Evolutionary conservation across 768 basidiomycete genomes (phyloP).

Genomic region (Kwoniella mangroviensis): DNA sequence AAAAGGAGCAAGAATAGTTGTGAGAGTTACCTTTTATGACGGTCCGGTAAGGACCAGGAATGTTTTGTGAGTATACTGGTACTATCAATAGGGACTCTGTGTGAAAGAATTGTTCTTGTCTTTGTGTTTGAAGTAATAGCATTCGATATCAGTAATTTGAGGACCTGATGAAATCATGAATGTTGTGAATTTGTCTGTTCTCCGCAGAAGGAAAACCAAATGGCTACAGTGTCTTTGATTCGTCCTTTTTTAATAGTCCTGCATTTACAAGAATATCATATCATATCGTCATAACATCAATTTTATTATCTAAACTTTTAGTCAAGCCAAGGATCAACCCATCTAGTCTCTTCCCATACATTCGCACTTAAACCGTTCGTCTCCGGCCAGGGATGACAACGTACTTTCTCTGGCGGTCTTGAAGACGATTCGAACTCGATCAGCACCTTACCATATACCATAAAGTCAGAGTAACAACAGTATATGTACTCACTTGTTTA

Average conservation of each 20-base stretch:
- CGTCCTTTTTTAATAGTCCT: no score
- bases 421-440: background rate
- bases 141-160: no score
- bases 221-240: no score
- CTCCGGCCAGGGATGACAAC: conserved; percentile 58
- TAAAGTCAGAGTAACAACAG: background rate
- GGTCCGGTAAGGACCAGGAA: no score
- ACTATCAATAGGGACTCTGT: background rate
- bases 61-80: no score
- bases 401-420: conserved; percentile 53
- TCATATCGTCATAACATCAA: background rate
- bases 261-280: no score
- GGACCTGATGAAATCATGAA: no score
- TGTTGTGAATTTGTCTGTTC: no score
- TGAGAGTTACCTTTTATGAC: no score
- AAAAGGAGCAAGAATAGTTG: background rate
- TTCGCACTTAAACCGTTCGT: conserved; percentile 49
- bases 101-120: background rate
- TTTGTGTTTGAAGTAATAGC: background rate
- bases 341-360: conserved; percentile 53
- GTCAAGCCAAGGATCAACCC: conserved; percentile 44
- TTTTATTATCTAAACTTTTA: background rate
- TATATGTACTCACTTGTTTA: conserved; percentile 32
- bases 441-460: background rate
- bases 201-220: no score